These are phyloP conservation scores for Plenodomus tracheiphilus DNA, from an alignment of 2,329 filamentous ascomycete genomes.

Conservation along the genomic window DNA sequence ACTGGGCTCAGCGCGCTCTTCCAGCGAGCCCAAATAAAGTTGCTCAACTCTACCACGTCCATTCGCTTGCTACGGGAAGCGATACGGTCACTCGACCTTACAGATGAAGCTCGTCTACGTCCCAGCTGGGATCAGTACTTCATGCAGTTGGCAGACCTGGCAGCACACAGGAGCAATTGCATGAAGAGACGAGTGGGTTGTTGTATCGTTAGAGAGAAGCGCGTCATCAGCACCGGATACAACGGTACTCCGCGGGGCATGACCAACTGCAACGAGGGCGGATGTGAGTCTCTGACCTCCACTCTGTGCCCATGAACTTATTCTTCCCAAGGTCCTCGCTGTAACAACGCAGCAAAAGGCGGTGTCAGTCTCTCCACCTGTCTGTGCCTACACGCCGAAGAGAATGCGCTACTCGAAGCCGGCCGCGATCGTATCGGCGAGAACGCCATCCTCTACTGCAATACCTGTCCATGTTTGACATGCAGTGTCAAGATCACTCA, in stretches of 20 bases:
- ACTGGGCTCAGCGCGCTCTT: constrained; percentile 75
- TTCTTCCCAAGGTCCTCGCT: constrained; percentile 60
- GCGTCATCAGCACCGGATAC: constrained; percentile 94
- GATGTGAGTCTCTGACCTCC: constrained; percentile 59
- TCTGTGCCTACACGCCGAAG: constrained; percentile 95
- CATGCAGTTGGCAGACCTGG: constrained; percentile 92
- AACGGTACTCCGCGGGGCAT: constrained; percentile 94
- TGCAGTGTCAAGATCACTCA: constrained; percentile 99
- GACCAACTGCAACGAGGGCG: constrained; percentile 88
- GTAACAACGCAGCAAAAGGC: constrained; percentile 72
- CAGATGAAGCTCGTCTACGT: constrained; percentile 76
- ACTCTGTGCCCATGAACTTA: constrained; percentile 1
- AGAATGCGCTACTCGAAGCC: constrained; percentile 94
- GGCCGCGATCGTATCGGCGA: constrained; percentile 86
- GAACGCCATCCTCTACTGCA: constrained; percentile 84
- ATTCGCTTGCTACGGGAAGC: constrained; percentile 72
- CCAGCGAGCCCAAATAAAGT: constrained; percentile 77
- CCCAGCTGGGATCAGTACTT: constrained; percentile 98
- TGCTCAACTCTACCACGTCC: constrained; percentile 81
- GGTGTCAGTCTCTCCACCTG: constrained; percentile 83
- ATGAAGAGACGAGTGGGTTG: constrained; percentile 98
- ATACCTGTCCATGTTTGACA: constrained; percentile 94
- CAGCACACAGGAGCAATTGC: constrained; percentile 89
- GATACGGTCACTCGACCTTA: constrained; percentile 74
- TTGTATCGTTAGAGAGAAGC: constrained; percentile 81